Evolutionary conservation across 352 stramenopile genomes (phyloP), one percentile per base, ranked within the genome.

Genomic region (Phytophthora tentaculata): DNA sequence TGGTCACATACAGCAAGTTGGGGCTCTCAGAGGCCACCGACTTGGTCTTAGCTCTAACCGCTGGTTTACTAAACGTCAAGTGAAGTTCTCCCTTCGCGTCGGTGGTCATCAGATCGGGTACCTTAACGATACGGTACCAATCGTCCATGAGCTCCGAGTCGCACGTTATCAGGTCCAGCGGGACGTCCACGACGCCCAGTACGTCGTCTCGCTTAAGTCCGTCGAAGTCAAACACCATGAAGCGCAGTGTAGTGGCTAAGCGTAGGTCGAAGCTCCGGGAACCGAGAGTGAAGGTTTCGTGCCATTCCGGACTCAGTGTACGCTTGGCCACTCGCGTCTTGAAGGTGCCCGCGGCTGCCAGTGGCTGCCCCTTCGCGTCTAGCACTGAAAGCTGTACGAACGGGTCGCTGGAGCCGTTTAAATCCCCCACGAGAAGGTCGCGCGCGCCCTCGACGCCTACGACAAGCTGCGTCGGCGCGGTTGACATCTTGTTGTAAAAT

Each of bases 331-430:
- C 66, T 51, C 71, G 64, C 60, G 79, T 90, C 73, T 90, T 83
- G 72, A 77, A 73, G 24, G 57, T 49, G 5, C 77, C 77, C 14
- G 68, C 79, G 8, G 71, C 61, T 16, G 70, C 66, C 35, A 91
- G 67, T 19, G 67, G 66, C 2, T 79, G 64, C 52, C 79, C 81
- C 47, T 71, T 77, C 58, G 73, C 64, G 66, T 93, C 78, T 37
- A 89, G 69, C 53, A 88, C 77, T 51, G 73, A 68, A 13, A 93
- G 52, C 54, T 77, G 57, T 58, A 89, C 83, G 67, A 84, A 93
- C 56, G 84, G 84, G 67, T 93, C 84, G 73, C 84, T 93, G 32
- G 81, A 85, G 56, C 86, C 86, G 54, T 88, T 90, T 26, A 80
- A 52, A 73, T 93, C 86, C 44, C 77, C 84, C 9, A 77, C 80